A percentile compares a stretch with the other conserved stretches of the same genome.
These are phyloP conservation scores for Paramecium caudatum DNA, from an alignment of 73 alveolate species.

Conservation along the genomic window DNA sequence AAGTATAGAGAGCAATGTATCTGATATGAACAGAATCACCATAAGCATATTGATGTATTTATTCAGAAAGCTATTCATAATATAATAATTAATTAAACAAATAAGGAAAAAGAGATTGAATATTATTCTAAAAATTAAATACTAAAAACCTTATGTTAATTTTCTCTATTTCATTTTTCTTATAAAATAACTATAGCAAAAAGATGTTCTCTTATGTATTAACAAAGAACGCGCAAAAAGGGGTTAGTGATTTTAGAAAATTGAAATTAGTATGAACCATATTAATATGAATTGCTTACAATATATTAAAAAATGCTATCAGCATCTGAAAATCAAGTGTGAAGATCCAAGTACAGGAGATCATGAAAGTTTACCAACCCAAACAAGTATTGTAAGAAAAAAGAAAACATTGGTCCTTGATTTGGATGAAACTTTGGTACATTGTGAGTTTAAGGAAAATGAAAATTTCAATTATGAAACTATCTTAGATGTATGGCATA, in stretches of 20 bases:
- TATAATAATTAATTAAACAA: no score
- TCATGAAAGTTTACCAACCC: no score
- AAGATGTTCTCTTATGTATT: background rate
- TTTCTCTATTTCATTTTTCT: background rate
- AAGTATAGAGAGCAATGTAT: background rate
- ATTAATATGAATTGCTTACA: constrained; percentile 29
- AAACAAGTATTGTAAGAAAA: background rate
- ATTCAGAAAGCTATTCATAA: constrained; percentile 46
- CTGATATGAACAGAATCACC: constrained; percentile 49
- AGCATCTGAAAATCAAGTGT: background rate
- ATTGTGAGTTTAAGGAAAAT: constrained; percentile 62
- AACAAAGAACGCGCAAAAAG: no score
- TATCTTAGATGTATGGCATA: constrained; percentile 46
- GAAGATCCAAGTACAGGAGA: no score
- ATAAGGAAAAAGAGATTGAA: background rate
- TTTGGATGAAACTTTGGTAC: constrained; percentile 69
- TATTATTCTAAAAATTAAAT: background rate
- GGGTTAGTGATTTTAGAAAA: no score
- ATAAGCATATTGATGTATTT: constrained; percentile 62
- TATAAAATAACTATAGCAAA: background rate
- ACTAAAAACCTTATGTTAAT: background rate
- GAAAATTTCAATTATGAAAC: constrained; percentile 52
- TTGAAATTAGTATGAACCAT: no score
- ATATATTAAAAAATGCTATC: constrained; percentile 25
- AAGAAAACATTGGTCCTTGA: constrained; percentile 58